Conservation (phyloP, 768 basidiomycete genomes). For the Suillus bovinus region DNA sequence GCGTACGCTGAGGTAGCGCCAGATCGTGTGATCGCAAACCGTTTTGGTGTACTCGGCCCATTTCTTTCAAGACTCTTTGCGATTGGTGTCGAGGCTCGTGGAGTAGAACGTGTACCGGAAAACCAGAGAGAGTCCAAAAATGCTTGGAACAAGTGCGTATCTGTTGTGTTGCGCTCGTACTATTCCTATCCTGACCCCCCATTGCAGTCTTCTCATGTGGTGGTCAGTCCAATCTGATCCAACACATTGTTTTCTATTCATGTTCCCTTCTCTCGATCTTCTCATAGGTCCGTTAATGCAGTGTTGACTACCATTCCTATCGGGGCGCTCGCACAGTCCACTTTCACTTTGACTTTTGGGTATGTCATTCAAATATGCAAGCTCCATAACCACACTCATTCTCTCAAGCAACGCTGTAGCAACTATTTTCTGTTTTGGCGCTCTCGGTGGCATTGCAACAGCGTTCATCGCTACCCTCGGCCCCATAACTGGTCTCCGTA, state of each 20-base stretch:
- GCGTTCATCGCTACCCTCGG: constrained; percentile 57
- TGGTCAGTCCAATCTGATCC: constrained; percentile 27
- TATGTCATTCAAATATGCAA: constrained; percentile 33
- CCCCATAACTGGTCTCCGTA: constrained; percentile 52
- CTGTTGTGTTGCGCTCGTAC: neutral
- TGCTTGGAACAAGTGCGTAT: constrained; percentile 44
- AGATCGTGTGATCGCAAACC: constrained; percentile 28
- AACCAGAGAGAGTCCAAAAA: constrained; percentile 45
- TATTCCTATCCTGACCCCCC: neutral
- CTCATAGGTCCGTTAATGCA: constrained; percentile 45
- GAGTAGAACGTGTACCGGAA: constrained; percentile 56
- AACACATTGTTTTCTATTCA: neutral
- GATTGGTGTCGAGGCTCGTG: constrained; percentile 56
- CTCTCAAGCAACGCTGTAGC: constrained; percentile 41
- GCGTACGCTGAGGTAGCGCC: constrained; percentile 24
- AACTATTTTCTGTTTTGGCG: constrained; percentile 46
- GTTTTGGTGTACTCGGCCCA: constrained; percentile 32
- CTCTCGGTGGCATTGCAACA: constrained; percentile 42
- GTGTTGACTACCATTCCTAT: constrained; percentile 51
- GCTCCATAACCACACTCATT: neutral
- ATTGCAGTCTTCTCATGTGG: constrained; percentile 44
- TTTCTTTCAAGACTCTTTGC: constrained; percentile 42
- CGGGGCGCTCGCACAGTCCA: constrained; percentile 48
- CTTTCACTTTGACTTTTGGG: constrained; percentile 49
- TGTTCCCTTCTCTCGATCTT: neutral